Percentiles rank a stretch among this genome's conserved stretches.
phyloP scores from a whole-genome alignment of 192 early-diverging fungal genomes.

The Linnemannia schmuckeri region DNA sequence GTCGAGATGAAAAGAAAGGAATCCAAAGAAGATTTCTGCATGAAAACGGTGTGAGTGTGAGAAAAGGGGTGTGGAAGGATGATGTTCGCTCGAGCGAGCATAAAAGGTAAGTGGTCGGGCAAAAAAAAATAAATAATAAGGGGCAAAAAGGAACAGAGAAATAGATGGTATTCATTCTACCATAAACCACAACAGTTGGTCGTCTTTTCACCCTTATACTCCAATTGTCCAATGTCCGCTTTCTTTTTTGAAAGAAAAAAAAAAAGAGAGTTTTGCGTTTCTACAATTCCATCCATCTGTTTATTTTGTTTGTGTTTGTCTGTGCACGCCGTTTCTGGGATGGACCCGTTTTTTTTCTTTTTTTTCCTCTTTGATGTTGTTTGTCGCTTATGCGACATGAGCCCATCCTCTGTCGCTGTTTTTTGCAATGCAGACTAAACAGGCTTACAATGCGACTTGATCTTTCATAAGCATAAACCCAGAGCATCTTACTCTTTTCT shows the following conservation, averaged over 20 bases:
- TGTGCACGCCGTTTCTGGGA: conserved; percentile 5
- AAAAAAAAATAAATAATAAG: neutral
- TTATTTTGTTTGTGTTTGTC: neutral
- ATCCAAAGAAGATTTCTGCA: neutral
- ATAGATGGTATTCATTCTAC: neutral
- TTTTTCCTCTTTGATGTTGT: neutral
- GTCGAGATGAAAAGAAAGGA: neutral
- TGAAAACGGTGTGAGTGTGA: neutral
- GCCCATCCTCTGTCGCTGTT: neutral
- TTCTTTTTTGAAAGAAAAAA: neutral
- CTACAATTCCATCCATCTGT: neutral
- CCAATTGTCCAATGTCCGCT: neutral
- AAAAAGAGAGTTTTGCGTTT: neutral
- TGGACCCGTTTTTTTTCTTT: neutral
- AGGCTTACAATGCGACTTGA: neutral
- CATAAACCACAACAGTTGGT: neutral
- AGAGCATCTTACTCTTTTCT: neutral
- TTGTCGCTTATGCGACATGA: neutral
- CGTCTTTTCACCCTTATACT: neutral
- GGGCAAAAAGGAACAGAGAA: neutral
- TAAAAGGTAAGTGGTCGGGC: neutral
- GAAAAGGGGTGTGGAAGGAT: neutral
- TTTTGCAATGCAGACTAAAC: neutral
- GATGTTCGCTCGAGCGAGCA: neutral
- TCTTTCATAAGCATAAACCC: conserved; percentile 1